A percentile compares a stretch with the other conserved stretches of the same genome.
These are phyloP conservation scores for Colletotrichum agaves DNA, from an alignment of 2,329 filamentous ascomycete species.

Conservation along the genomic window DNA sequence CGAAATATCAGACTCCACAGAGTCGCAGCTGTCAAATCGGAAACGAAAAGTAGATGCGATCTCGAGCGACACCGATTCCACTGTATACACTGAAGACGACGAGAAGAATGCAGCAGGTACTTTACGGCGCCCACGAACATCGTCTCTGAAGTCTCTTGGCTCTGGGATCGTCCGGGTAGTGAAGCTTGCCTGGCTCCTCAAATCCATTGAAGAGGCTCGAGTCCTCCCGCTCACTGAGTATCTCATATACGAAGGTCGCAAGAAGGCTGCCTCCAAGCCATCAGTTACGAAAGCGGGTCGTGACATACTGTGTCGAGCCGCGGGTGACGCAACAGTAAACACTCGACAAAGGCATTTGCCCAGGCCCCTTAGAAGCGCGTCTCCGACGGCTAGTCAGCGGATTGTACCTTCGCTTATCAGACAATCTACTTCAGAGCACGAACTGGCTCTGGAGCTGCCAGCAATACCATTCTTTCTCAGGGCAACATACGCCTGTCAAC, in stretches of 20 bases:
- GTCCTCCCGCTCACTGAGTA: conserved; percentile 63
- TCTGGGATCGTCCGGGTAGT: conserved; percentile 59
- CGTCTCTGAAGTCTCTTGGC: conserved; percentile 36
- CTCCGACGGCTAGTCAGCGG: neutral
- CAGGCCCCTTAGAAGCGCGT: neutral
- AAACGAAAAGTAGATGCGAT: conserved; percentile 31
- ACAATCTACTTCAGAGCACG: conserved; percentile 82
- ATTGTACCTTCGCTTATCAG: conserved; percentile 61
- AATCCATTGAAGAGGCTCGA: conserved; percentile 57
- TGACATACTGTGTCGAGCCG: conserved; percentile 41
- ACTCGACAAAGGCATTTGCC: neutral
- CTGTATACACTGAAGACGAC: neutral
- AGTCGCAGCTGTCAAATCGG: neutral
- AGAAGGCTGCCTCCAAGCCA: neutral
- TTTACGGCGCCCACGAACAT: neutral
- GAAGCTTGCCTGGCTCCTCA: conserved; percentile 68
- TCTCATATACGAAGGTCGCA: conserved; percentile 64
- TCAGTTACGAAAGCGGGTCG: conserved; percentile 11
- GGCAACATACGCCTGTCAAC: conserved; percentile 81
- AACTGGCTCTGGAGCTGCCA: conserved; percentile 67
- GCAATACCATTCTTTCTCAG: conserved; percentile 63
- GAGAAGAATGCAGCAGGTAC: neutral
- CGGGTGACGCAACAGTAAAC: neutral
- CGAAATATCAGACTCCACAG: conserved; percentile 11
- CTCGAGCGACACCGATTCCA: conserved; percentile 42